Evolutionary conservation across 1,284 basidiomycete species (phyloP), one percentile per base, ranked within the genome.

Genomic region (Amylostereum chailletii): DNA sequence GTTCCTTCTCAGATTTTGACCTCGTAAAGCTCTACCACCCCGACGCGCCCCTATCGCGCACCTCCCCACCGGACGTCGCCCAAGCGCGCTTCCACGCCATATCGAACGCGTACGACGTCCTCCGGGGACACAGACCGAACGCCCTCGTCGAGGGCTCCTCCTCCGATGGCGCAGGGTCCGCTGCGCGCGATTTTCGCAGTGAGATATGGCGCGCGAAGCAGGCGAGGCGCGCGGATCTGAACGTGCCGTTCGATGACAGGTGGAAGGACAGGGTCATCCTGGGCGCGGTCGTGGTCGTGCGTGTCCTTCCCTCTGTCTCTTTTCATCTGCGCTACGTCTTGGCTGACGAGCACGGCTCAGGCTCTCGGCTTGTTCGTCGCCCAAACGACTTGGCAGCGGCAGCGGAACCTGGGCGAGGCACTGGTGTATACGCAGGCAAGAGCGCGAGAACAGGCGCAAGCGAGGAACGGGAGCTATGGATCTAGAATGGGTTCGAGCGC

Each of bases 1-100:
- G 2, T 30, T 32, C 34, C n/a, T 46, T 8, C 7, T 5, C 9
- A 27, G 83, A 86, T 62, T 86, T 81, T 57, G 83, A 86, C 49
- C 74, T 86, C 36, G 83, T 86, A 37, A 73, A 79, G 34, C 67
- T 75, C 31, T 83, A 86, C 61, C 84, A 86, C 58, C 84, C 84
- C 2, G 83, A 86, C 60, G 82, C 83, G 0, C 67, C 71, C 0
- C 60, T 74, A 31, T 73, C 74, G 43, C 72, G 75, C 2, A 59
- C 62, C 2, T 58, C 76, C 34, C 63, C 77, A 3, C 61, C 74
- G 0, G 68, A 72, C 29, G 62, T 71, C 3, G 71, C 75, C 0
- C 80, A 83, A 54, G 66, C 71, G 0, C 75, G 76, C 8, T 86
- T 86, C 55, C 79, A 82, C 55, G 66, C 76, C 5, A 81, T 86